Conservation (phyloP, 495 filamentous ascomycete genomes). For the Penicillium canariense region DNA sequence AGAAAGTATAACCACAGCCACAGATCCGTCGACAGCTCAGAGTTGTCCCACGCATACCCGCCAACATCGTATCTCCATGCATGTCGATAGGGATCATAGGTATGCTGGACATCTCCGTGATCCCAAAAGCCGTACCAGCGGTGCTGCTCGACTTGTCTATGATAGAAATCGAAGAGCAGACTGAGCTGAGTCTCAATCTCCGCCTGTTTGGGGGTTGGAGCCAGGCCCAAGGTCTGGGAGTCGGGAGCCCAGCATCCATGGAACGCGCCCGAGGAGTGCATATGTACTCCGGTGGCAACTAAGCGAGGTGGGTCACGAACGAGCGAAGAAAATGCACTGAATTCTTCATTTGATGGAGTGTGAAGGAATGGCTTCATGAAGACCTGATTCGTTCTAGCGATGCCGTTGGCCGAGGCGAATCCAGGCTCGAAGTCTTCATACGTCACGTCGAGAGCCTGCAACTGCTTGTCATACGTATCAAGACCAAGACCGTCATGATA, state of each 20-base stretch:
- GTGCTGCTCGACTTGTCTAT: constrained; percentile 42
- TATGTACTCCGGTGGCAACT: constrained; percentile 34
- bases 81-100: constrained; percentile 49
- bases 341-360: constrained; percentile 35
- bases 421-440: constrained; percentile 53
- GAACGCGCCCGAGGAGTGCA: constrained; percentile 39
- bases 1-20: constrained; percentile 54
- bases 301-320: constrained; percentile 40
- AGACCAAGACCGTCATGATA: constrained; percentile 49
- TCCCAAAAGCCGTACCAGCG: constrained; percentile 55
- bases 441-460: constrained; percentile 52
- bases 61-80: constrained; percentile 53
- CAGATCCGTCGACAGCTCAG: constrained; percentile 50
- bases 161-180: constrained; percentile 45
- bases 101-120: constrained; percentile 51
- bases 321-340: constrained; percentile 29
- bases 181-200: constrained; percentile 40
- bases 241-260: constrained; percentile 42
- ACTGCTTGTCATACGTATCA: constrained; percentile 45
- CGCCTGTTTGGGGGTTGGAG: neutral
- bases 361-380: constrained; percentile 40
- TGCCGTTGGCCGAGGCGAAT: constrained; percentile 46
- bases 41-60: constrained; percentile 55
- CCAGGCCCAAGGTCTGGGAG: neutral
- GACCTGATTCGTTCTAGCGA: constrained; percentile 47